These are phyloP conservation scores for Penicillium coprophilum DNA, from an alignment of 495 filamentous ascomycete species.

Conservation along the genomic window DNA sequence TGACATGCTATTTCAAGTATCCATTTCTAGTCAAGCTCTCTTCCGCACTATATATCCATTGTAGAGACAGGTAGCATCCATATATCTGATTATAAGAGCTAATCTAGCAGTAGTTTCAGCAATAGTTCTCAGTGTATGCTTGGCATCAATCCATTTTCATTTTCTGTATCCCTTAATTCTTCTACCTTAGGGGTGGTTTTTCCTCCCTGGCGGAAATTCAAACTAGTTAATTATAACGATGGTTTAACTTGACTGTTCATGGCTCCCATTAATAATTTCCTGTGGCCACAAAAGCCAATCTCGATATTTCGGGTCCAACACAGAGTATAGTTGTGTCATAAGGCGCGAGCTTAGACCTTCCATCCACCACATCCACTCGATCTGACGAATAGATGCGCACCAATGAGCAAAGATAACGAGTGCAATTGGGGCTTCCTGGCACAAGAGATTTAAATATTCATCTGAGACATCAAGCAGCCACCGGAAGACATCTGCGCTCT, in stretches of 20 bases:
- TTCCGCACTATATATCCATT: no score
- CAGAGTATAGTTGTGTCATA: conserved; percentile 22
- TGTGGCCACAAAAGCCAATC: conserved; percentile 20
- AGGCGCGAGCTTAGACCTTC: conserved; percentile 27
- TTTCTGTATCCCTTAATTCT: not conserved
- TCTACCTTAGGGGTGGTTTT: not conserved
- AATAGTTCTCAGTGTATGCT: no score
- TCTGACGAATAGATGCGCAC: conserved; percentile 26
- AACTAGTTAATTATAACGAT: not conserved
- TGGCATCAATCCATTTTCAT: no score
- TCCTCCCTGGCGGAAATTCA: no score
- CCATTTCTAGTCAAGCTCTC: no score
- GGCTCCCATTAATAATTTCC: conserved; percentile 6
- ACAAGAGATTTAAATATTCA: conserved; percentile 26
- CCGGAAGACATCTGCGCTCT: conserved; percentile 24
- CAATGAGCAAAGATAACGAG: conserved; percentile 34
- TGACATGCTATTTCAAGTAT: no score
- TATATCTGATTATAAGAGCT: no score
- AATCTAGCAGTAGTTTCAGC: no score
- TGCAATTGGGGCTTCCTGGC: conserved; percentile 21
- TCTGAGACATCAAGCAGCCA: conserved; percentile 27
- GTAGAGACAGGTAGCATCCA: no score
- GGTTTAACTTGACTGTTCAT: not conserved
- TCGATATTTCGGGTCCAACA: conserved; percentile 21
- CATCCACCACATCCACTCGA: conserved; percentile 40